Evolutionary conservation across 768 basidiomycete species (phyloP).

Genomic region (Cystoderma amianthinum): DNA sequence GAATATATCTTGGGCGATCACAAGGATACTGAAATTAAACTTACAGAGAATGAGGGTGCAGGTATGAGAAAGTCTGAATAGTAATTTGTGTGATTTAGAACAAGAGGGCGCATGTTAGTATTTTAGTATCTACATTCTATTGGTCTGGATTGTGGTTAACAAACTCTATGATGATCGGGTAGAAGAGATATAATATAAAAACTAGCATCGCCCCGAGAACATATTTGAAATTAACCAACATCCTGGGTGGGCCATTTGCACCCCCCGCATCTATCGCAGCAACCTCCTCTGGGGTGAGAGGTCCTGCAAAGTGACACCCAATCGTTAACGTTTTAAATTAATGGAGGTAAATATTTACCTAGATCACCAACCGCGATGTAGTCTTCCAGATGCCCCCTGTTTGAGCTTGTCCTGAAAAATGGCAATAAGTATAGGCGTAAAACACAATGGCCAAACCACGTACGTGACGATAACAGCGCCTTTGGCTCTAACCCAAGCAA

Average conservation of each 20-base stretch:
- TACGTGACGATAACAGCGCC: conserved; percentile 65
- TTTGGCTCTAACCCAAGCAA: conserved; percentile 65
- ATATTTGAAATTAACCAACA: background rate
- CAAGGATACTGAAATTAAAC: background rate
- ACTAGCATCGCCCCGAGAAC: background rate
- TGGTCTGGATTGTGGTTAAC: too few species aligned
- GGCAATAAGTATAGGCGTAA: background rate
- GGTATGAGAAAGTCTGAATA: conserved; percentile 13
- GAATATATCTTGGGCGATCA: conserved; percentile 20
- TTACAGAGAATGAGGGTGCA: conserved; percentile 13
- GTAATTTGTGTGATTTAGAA: too few species aligned
- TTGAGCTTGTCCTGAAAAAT: conserved; percentile 48
- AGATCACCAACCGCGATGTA: conserved; percentile 63
- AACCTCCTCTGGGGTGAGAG: conserved; percentile 51
- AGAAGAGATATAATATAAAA: background rate
- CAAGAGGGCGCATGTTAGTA: too few species aligned
- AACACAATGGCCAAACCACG: conserved; percentile 12
- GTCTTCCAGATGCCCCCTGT: conserved; percentile 51
- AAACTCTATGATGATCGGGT: too few species aligned
- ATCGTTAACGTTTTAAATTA: background rate
- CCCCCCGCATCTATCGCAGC: conserved; percentile 60
- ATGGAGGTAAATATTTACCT: conserved; percentile 13
- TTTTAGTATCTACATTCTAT: too few species aligned
- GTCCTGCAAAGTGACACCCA: conserved; percentile 21
- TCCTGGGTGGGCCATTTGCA: conserved; percentile 36